Percentiles rank a stretch among this genome's conserved stretches.
These are phyloP conservation scores for Fusarium pilosicola DNA, from an alignment of 2,329 filamentous ascomycete genomes.

Conservation along the genomic window DNA sequence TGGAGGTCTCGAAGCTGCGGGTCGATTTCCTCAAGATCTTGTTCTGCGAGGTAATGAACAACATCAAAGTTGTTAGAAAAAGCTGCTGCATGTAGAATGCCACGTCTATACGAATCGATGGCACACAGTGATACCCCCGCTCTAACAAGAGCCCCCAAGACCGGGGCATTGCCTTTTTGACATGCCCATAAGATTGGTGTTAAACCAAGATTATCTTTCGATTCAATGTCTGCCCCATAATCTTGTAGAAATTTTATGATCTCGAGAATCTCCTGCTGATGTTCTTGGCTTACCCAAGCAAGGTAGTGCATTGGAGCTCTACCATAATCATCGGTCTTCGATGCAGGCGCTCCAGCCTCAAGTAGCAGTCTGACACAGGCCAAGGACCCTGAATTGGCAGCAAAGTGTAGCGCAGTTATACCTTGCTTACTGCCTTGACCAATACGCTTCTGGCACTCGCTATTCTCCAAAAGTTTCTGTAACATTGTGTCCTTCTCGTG, in stretches of 20 bases:
- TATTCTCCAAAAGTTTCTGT: not conserved
- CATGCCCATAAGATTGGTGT: not conserved
- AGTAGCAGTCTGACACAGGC: slow-evolving; percentile 10
- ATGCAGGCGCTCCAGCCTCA: slow-evolving; percentile 4
- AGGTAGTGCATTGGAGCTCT: not conserved
- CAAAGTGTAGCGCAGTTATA: not conserved
- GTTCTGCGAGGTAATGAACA: not conserved
- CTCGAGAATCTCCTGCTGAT: fast-evolving
- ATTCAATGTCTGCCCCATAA: not conserved
- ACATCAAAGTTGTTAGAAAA: fast-evolving
- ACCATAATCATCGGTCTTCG: fast-evolving
- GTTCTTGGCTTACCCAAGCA: fast-evolving
- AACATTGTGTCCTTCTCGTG: fast-evolving
- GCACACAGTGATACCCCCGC: not conserved
- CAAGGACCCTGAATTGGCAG: fast-evolving
- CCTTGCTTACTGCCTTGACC: fast-evolving
- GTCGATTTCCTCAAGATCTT: not conserved
- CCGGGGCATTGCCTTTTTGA: fast-evolving
- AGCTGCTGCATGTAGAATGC: not conserved
- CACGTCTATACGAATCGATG: fast-evolving
- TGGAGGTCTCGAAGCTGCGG: fast-evolving
- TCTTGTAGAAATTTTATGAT: not conserved
- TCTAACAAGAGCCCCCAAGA: not conserved
- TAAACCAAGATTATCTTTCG: fast-evolving
- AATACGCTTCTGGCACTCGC: not conserved